Evolutionary conservation across 345 rosid genomes (phyloP), one percentile per base, ranked within the genome.

Genomic region (Bruguiera gymnorhiza): DNA sequence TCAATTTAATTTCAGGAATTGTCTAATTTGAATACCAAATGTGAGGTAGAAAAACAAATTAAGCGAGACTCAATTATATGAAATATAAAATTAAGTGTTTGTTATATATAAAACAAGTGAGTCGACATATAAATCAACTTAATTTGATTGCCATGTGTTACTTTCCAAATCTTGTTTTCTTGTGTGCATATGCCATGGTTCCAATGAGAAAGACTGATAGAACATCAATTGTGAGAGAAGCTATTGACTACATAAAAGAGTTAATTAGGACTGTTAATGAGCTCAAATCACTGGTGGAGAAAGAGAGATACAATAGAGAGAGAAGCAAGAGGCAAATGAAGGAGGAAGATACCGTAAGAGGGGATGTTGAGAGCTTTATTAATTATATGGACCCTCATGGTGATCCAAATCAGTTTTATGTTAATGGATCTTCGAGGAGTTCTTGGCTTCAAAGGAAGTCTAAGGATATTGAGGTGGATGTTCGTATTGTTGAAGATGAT

Each of bases 401-500:
- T 31, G 84, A 85, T 36, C 82, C 76, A 23, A 83, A 90, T 43
- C 86, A 87, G 13, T 83, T 85, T 27, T 56, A 43, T 59, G 86
- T 76, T 3, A 69, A 69, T 52, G 75, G 83, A 62, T 80, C 92
- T 0, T 59, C 87, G 55, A 87, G 97, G 70, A 89, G 92, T 77
- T 89, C 97, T 54, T 92, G 96, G 96, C 86, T 92, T 16, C 90
- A 95, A 76, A 86, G 97, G 79, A 92, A 92, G 71, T 87, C 99
- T 2, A 89, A 87, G 80, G 92, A 83, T 32, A 83, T 89, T 1
- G 97, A 95, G 78, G 90, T 92, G 2, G 96, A 95, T 73, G 97
- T 95, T 51, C 87, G 96, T 46, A 85, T 95, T 36, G 68, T 90
- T 31, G 91, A 90, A 39, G 97, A 88, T 31, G 97, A 92, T 79